phyloP scores from a whole-genome alignment of 495 filamentous ascomycete species.

The Endocarpon pusillum region DNA sequence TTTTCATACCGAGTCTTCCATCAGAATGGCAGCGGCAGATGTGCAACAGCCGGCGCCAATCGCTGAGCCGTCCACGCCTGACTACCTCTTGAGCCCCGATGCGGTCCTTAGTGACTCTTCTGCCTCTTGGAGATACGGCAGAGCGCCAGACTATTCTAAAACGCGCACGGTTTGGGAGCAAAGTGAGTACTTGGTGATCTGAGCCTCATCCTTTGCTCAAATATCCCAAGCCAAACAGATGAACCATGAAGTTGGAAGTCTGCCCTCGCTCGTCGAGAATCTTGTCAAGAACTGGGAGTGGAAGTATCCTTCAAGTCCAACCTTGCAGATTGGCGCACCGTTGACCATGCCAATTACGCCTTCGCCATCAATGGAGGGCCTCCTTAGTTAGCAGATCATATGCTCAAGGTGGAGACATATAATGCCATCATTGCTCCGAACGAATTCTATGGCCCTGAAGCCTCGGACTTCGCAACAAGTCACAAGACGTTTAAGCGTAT shows the following conservation, averaged over 20 bases:
- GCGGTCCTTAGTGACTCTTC: constrained; percentile 36
- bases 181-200: constrained; percentile 22
- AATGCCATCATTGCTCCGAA: constrained; percentile 45
- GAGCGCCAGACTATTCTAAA: constrained; percentile 40
- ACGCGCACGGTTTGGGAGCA: constrained; percentile 32
- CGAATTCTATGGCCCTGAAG: constrained; percentile 41
- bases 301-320: constrained; percentile 48
- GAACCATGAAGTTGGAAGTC: constrained; percentile 33
- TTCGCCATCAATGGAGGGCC: constrained; percentile 45
- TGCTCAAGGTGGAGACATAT: constrained; percentile 50
- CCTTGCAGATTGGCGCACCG: constrained; percentile 44
- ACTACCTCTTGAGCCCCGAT: constrained; percentile 42
- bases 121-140: constrained; percentile 40
- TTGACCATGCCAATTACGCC: constrained; percentile 35
- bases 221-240: constrained; percentile 30
- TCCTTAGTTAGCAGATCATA: constrained; percentile 38
- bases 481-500: constrained; percentile 54
- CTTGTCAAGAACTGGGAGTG: constrained; percentile 57
- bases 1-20: no score
- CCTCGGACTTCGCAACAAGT: constrained; percentile 37
- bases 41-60: neutral
- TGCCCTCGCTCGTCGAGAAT: constrained; percentile 44
- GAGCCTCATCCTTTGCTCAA: constrained; percentile 4
- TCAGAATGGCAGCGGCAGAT: neutral
- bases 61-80: constrained; percentile 18